These are phyloP conservation scores for Calonectria pseudoreteaudii DNA, from an alignment of 2,329 filamentous ascomycete genomes.

Conservation along the genomic window DNA sequence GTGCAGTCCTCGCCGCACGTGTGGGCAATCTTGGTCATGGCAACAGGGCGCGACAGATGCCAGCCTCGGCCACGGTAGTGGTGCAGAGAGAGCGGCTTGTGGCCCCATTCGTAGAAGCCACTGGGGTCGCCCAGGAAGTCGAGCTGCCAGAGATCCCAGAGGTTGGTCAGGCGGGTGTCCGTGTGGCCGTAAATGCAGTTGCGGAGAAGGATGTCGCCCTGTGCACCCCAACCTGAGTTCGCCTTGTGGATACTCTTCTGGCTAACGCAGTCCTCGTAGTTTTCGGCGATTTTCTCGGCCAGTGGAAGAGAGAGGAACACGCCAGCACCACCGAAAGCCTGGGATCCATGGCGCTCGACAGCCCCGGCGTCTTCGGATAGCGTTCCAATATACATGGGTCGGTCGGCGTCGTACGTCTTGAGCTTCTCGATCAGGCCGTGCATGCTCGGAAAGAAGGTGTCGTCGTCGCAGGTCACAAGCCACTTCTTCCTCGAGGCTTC, in stretches of 20 bases:
- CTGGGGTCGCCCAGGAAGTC: conserved; percentile 71
- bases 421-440: conserved; percentile 64
- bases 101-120: conserved; percentile 73
- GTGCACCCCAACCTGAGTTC: conserved; percentile 69
- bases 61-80: conserved; percentile 73
- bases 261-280: conserved; percentile 59
- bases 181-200: conserved; percentile 75
- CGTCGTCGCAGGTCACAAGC: conserved; percentile 73
- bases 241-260: conserved; percentile 65
- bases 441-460: conserved; percentile 74
- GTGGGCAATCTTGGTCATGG: conserved; percentile 68
- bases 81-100: conserved; percentile 71
- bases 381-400: conserved; percentile 70
- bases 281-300: conserved; percentile 57
- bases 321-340: conserved; percentile 73
- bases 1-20: conserved; percentile 72
- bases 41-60: conserved; percentile 65
- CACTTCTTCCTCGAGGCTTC: conserved; percentile 64
- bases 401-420: conserved; percentile 61
- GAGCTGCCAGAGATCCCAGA: conserved; percentile 71
- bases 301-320: conserved; percentile 70
- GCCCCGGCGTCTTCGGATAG: conserved; percentile 72
- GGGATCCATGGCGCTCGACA: conserved; percentile 69
- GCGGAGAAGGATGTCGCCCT: conserved; percentile 71
- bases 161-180: conserved; percentile 65